These are phyloP conservation scores for Gossypium anomalum DNA, from an alignment of 345 rosid species.

Conservation along the genomic window DNA sequence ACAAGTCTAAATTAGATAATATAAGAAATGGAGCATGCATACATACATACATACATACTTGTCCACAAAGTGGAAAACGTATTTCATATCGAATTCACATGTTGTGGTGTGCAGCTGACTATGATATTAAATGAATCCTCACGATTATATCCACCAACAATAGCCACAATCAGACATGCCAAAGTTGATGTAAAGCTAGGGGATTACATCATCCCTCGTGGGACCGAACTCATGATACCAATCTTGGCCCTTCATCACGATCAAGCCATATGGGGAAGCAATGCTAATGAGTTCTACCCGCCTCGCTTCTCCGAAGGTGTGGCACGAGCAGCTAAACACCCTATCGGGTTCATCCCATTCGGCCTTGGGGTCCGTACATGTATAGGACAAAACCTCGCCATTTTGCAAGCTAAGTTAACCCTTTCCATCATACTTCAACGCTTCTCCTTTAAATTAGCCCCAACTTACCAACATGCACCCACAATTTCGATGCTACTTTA, in stretches of 20 bases:
- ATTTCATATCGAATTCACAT: conserved; percentile 3
- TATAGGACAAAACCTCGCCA: conserved; percentile 77
- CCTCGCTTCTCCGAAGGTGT: conserved; percentile 62
- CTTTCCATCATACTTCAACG: conserved; percentile 62
- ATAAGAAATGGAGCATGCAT: too few species aligned
- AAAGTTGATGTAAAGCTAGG: conserved; percentile 62
- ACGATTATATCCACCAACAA: conserved; percentile 68
- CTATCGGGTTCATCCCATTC: conserved; percentile 66
- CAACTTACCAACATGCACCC: conserved; percentile 74
- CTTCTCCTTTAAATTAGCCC: conserved; percentile 56
- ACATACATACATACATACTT: not conserved
- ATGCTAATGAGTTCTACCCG: conserved; percentile 78
- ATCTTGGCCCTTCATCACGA: conserved; percentile 72
- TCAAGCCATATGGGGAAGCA: conserved; percentile 70
- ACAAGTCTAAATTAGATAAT: too few species aligned
- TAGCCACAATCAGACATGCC: conserved; percentile 66
- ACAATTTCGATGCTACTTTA: conserved; percentile 59
- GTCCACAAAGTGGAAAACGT: not conserved
- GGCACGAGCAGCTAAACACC: conserved; percentile 68
- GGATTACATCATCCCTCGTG: conserved; percentile 60
- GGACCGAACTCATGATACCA: conserved; percentile 61
- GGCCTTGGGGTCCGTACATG: conserved; percentile 73
- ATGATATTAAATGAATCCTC: conserved; percentile 64
- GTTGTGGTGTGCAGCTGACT: conserved; percentile 43
- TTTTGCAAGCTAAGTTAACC: conserved; percentile 67